phyloP scores from a whole-genome alignment of 345 rosid species.

The Laguncularia racemosa region DNA sequence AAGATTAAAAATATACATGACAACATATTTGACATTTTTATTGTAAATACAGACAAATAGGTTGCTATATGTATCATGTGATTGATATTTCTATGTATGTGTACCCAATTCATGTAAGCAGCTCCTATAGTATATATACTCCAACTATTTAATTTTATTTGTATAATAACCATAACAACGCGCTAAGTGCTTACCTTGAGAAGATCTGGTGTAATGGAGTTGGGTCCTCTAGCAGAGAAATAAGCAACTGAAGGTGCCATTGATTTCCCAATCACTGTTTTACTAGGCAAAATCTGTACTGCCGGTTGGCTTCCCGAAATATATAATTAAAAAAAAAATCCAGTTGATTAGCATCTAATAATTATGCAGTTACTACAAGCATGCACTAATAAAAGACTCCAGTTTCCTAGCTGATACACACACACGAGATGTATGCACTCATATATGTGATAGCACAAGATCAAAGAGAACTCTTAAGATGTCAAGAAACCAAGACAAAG shows the following conservation, averaged over 20 bases:
- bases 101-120: no score
- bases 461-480: no score
- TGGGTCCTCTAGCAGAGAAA: conserved; percentile 51
- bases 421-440: no score
- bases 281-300: conserved; percentile 33
- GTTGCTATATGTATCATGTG: not conserved
- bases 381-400: not conserved
- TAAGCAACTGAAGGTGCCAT: conserved; percentile 31
- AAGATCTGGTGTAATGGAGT: conserved; percentile 49
- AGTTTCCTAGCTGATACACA: not conserved
- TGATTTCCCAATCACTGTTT: conserved; percentile 37
- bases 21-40: no score
- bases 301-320: conserved; percentile 30
- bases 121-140: no score
- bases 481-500: no score
- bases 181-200: conserved; percentile 38
- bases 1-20: no score
- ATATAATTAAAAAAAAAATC: no score
- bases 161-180: no score
- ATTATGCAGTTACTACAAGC: no score
- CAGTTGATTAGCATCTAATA: conserved; percentile 6
- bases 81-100: not conserved
- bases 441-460: no score
- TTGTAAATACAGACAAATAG: not conserved
- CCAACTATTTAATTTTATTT: no score